Evolutionary conservation across 108 stramenopile genomes (phyloP).

Genomic region (Tribonema minus): DNA sequence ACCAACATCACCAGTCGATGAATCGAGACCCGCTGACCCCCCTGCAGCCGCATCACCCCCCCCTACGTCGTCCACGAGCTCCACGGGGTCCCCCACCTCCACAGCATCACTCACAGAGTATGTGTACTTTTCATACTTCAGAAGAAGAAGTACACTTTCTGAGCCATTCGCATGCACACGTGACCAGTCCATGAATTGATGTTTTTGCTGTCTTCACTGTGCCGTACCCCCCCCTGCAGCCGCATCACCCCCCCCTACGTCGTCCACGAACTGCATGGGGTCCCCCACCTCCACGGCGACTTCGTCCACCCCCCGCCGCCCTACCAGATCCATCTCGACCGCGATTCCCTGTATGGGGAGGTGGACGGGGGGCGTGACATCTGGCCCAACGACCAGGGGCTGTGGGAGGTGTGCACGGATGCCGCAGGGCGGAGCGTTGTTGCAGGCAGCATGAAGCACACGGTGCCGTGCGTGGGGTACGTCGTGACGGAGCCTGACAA

Average conservation of each 20-base stretch:
- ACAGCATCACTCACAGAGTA: too few species aligned
- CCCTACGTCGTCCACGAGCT: slow-evolving; percentile 89
- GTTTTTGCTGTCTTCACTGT: too few species aligned
- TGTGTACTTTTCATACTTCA: too few species aligned
- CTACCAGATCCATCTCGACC: background rate
- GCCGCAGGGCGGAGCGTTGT: slow-evolving; percentile 54
- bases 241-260: slow-evolving; percentile 77
- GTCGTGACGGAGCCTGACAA: slow-evolving; percentile 72
- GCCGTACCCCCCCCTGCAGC: too few species aligned
- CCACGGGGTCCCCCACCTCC: slow-evolving; percentile 80
- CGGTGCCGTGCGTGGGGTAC: slow-evolving; percentile 88
- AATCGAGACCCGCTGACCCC: too few species aligned
- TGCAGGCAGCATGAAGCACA: slow-evolving; percentile 90
- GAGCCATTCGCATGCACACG: too few species aligned
- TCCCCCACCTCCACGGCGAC: slow-evolving; percentile 73
- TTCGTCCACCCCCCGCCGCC: background rate
- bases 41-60: slow-evolving; percentile 73
- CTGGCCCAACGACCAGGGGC: slow-evolving; percentile 38
- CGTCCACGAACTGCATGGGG: slow-evolving; percentile 85
- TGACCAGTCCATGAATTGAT: too few species aligned
- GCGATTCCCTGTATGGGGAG: slow-evolving; percentile 33
- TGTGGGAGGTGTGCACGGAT: slow-evolving; percentile 72
- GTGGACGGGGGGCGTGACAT: slow-evolving; percentile 44
- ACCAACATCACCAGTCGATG: too few species aligned
- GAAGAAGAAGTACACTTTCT: too few species aligned